Evolutionary conservation across 768 basidiomycete genomes (phyloP).

Genomic region (Lactarius indigo): DNA sequence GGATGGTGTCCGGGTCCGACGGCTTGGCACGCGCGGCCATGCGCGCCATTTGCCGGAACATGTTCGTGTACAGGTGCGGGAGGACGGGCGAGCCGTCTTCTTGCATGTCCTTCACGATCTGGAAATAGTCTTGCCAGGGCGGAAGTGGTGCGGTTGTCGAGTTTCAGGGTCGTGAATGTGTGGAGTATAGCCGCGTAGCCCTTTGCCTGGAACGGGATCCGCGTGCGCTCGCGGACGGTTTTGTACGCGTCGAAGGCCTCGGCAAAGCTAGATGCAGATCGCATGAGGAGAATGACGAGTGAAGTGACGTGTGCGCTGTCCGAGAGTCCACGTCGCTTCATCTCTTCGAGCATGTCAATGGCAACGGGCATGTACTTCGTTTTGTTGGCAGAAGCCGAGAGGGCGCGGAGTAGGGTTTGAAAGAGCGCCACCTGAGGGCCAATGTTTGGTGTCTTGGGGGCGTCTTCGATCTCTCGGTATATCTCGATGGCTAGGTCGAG

Average conservation of each 20-base stretch:
- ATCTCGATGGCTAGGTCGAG: constrained; percentile 54
- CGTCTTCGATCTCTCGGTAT: constrained; percentile 42
- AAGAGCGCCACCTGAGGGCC: constrained; percentile 43
- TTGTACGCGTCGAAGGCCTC: constrained; percentile 65
- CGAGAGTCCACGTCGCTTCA: constrained; percentile 51
- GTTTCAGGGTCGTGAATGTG: constrained; percentile 57
- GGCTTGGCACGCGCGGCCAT: constrained; percentile 35
- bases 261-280: constrained; percentile 46
- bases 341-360: constrained; percentile 57
- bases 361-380: constrained; percentile 47
- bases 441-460: neutral
- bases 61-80: constrained; percentile 59
- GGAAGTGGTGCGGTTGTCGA: constrained; percentile 35
- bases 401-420: constrained; percentile 37
- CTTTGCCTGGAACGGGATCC: constrained; percentile 44
- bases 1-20: constrained; percentile 24
- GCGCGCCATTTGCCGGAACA: constrained; percentile 53
- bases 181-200: constrained; percentile 64
- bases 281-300: constrained; percentile 65
- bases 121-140: constrained; percentile 55
- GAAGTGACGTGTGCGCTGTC: constrained; percentile 46
- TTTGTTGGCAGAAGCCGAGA: constrained; percentile 41
- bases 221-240: constrained; percentile 33
- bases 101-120: constrained; percentile 80
- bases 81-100: constrained; percentile 54